Evolutionary conservation across 2,329 filamentous ascomycete species (phyloP).

Genomic region (Plenodomus biglobosus): DNA sequence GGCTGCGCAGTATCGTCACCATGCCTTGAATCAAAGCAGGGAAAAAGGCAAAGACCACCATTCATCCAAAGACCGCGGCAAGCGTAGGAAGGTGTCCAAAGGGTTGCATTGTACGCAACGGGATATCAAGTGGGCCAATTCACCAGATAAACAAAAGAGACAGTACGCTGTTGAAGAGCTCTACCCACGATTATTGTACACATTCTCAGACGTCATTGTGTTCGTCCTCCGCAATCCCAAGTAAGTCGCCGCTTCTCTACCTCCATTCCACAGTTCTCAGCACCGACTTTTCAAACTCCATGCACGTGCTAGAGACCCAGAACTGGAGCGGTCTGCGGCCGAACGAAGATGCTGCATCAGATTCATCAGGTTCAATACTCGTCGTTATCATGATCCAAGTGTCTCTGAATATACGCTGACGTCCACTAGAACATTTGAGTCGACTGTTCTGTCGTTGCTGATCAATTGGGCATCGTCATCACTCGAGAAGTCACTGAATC

Average conservation of each 20-base stretch:
- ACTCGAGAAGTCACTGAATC: conserved; percentile 46
- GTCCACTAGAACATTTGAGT: conserved; percentile 6
- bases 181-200: conserved; percentile 48
- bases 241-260: conserved; percentile 13
- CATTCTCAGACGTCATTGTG: conserved; percentile 49
- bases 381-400: not conserved
- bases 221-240: conserved; percentile 47
- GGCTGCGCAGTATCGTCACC: conserved; percentile 10
- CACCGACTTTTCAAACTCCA: too few relatives aligned
- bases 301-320: too few relatives aligned
- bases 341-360: too few relatives aligned
- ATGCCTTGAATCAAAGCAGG: too few relatives aligned
- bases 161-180: conserved; percentile 45
- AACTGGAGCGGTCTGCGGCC: too few relatives aligned
- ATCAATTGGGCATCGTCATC: conserved; percentile 12
- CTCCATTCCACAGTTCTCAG: too few relatives aligned
- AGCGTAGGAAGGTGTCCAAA: conserved; percentile 22
- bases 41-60: too few relatives aligned
- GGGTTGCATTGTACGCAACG: conserved; percentile 42
- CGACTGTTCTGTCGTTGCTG: conserved; percentile 6
- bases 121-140: conserved; percentile 17
- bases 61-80: too few relatives aligned
- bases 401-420: not conserved
- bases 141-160: conserved; percentile 28
- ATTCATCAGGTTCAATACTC: too few relatives aligned